Base-by-base conservation (phyloP, 23 red algal species). In the Pyropia yezoensis region DNA sequence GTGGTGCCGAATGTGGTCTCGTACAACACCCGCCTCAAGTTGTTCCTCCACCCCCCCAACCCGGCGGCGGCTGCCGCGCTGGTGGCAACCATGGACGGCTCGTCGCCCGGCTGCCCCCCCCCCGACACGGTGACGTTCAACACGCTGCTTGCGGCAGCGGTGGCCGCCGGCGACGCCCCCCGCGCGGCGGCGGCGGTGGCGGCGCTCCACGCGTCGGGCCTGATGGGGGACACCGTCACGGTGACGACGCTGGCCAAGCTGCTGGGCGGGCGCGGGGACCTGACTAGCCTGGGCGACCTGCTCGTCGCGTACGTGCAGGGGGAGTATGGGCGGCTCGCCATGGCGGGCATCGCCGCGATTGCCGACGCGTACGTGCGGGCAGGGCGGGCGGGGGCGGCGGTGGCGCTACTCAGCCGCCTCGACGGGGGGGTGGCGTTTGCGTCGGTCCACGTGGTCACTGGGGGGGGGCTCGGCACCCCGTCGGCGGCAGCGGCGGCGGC, bases 311-410 rank as follows among this genome's bases (percentile, higher is more conserved):
- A 20, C 15, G 19, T 27, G 19, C 7, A 1, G 19, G 55, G 55
- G 21, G 55, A 27, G 55, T 59, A 59, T 13, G 25, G 25, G 21
- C 21, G 17, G 17, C 19, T 23, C 7, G 17, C 55, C 21, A 13
- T 59, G 21, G 0, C 7, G 19, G 55, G 55, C 7, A 73, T 73
- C 67, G 73, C 71, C 45, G 65, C 78, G 27, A 83, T 83, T 27
- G 78, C 78, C 24, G 78, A 83, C 64, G 78, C 78, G 28, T 83
- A 83, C 78, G 66, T 74, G 63, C 78, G 78, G 17, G 71, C 67
- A 45, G 78, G 78, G 14, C 71, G 73, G 50, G 59, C 78, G 23
- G 65, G 27, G 1, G 55, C 58, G 18, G 78, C 78, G 16, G 52
- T 83, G 39, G 71, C 62, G 18, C 49, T 83, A 0, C 55, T 83